These are phyloP conservation scores for Dipteronia dyeriana DNA, from an alignment of 345 rosid species.

Conservation along the genomic window DNA sequence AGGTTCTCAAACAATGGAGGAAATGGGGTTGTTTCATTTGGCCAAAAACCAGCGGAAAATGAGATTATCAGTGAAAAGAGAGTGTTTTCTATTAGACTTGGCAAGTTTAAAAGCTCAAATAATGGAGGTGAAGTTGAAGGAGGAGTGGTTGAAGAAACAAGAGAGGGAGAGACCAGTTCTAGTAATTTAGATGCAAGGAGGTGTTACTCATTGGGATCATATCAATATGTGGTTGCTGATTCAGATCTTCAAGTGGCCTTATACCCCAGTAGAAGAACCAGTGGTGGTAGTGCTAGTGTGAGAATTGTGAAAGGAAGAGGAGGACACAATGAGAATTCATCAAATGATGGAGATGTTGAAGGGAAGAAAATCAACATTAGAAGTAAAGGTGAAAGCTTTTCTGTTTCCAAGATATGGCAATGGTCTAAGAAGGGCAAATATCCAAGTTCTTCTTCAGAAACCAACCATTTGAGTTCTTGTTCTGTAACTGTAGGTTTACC, in stretches of 20 bases:
- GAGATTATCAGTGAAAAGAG: slow-evolving; percentile 58
- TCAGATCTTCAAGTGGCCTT: slow-evolving; percentile 62
- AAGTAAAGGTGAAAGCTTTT: slow-evolving; percentile 91
- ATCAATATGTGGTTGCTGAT: slow-evolving; percentile 73
- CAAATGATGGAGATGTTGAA: slow-evolving; percentile 48
- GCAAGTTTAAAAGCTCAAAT: slow-evolving; percentile 63
- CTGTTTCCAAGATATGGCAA: slow-evolving; percentile 92
- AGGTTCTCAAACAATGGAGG: slow-evolving; percentile 35
- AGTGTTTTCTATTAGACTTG: slow-evolving; percentile 83
- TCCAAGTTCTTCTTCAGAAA: slow-evolving; percentile 39
- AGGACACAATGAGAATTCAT: slow-evolving; percentile 44
- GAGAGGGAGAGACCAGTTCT: slow-evolving; percentile 64
- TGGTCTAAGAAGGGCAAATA: slow-evolving; percentile 77
- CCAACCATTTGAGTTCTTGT: slow-evolving; percentile 33
- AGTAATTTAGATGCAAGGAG: slow-evolving; percentile 65
- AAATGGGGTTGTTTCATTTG: slow-evolving; percentile 39
- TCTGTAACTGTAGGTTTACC: slow-evolving; percentile 36
- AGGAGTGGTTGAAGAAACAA: slow-evolving; percentile 18
- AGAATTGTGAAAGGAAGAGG: slow-evolving; percentile 39
- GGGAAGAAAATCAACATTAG: slow-evolving; percentile 76
- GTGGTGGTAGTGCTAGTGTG: slow-evolving; percentile 26
- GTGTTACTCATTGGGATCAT: slow-evolving; percentile 59
- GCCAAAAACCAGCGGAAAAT: slow-evolving; percentile 50
- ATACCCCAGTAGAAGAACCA: slow-evolving; percentile 36
- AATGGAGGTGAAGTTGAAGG: slow-evolving; percentile 28